Conservation (phyloP, 2,329 filamentous ascomycete species). For the Anisogramma anomala region DNA sequence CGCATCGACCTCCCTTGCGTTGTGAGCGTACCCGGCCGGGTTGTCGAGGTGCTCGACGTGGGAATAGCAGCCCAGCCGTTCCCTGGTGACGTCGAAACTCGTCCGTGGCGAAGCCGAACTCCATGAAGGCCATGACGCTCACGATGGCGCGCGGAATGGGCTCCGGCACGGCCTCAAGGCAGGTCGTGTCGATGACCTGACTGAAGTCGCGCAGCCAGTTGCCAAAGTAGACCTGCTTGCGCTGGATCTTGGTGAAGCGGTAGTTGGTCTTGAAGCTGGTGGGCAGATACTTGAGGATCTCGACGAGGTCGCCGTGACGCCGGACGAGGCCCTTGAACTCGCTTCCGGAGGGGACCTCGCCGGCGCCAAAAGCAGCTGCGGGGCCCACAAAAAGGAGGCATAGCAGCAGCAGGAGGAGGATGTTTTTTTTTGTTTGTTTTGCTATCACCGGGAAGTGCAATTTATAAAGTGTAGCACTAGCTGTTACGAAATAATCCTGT, state of each 20-base stretch:
- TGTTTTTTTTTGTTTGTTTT: neutral
- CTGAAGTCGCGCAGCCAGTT: slow-evolving; percentile 33
- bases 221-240: slow-evolving; percentile 25
- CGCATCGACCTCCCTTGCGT: slow-evolving; percentile 21
- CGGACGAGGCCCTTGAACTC: slow-evolving; percentile 31
- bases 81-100: slow-evolving; percentile 45
- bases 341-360: slow-evolving; percentile 26
- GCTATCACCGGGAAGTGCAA: no score
- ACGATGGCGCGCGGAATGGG: slow-evolving; percentile 43
- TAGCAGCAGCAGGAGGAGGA: slow-evolving; percentile 7
- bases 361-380: slow-evolving; percentile 28
- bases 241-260: slow-evolving; percentile 28
- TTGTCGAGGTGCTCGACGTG: slow-evolving; percentile 45
- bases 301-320: slow-evolving; percentile 29
- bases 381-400: slow-evolving; percentile 20
- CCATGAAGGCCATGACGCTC: slow-evolving; percentile 43
- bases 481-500: no score
- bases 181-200: slow-evolving; percentile 43
- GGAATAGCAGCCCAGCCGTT: slow-evolving; percentile 36
- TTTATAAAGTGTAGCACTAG: no score
- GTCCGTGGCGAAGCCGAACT: slow-evolving; percentile 43
- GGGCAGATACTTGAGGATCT: slow-evolving; percentile 27
- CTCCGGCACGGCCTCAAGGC: slow-evolving; percentile 39
- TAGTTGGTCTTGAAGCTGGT: slow-evolving; percentile 27
- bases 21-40: slow-evolving; percentile 24